phyloP scores from a whole-genome alignment of 2,329 filamentous ascomycete species.

The Claviceps africana region DNA sequence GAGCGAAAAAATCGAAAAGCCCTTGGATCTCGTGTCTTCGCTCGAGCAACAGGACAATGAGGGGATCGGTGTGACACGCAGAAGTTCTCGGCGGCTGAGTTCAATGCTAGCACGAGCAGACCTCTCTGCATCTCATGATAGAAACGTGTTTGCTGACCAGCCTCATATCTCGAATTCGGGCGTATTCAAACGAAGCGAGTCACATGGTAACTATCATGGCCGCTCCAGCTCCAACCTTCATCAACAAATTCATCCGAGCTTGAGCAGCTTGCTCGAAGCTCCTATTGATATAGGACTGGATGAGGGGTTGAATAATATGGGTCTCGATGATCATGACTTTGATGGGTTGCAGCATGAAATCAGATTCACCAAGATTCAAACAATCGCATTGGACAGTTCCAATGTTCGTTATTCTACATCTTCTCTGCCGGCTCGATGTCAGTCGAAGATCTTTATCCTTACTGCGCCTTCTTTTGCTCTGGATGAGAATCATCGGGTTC shows the following conservation, averaged over 20 bases:
- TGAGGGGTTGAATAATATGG: conserved; percentile 59
- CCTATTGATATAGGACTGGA: conserved; percentile 58
- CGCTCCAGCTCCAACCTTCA: conserved; percentile 28
- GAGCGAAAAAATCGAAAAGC: conserved; percentile 36
- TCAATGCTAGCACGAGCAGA: conserved; percentile 81
- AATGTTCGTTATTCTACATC: conserved; percentile 48
- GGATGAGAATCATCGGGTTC: conserved; percentile 37
- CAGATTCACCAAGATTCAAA: conserved; percentile 57
- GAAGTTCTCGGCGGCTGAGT: conserved; percentile 67
- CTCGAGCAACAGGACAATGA: conserved; percentile 54
- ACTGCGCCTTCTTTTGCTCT: conserved; percentile 41
- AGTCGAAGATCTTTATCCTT: conserved; percentile 55
- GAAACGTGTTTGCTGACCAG: conserved; percentile 63
- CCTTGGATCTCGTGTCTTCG: conserved; percentile 51
- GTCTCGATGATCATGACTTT: conserved; percentile 55
- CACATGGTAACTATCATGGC: conserved; percentile 38
- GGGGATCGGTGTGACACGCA: conserved; percentile 35
- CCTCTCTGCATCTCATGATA: conserved; percentile 70
- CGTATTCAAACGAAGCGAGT: conserved; percentile 52
- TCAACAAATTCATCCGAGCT: conserved; percentile 33
- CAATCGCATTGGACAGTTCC: conserved; percentile 45
- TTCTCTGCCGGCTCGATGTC: conserved; percentile 34
- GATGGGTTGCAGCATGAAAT: conserved; percentile 60
- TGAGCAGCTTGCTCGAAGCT: conserved; percentile 52
- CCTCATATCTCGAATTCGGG: conserved; percentile 25